A percentile compares a stretch with the other conserved stretches of the same genome.
Evolutionary conservation across 306 rosid genomes (phyloP).

Genomic region (Lathyrus sativus): DNA sequence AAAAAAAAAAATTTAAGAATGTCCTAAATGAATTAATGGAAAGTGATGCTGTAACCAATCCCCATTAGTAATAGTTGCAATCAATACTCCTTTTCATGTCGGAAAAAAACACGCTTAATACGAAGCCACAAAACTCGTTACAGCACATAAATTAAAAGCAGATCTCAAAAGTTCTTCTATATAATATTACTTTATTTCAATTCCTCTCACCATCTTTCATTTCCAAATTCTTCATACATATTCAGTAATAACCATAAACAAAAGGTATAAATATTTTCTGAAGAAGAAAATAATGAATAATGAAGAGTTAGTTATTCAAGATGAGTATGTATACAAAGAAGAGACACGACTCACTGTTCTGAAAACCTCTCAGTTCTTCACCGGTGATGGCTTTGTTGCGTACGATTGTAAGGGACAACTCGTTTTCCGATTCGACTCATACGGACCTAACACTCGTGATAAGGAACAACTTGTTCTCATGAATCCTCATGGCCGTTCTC

Average conservation of each 20-base stretch:
- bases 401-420: slow-evolving; percentile 71
- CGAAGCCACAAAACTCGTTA: not conserved
- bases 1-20: too few relatives aligned
- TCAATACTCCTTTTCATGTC: not conserved
- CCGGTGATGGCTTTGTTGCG: slow-evolving; percentile 80
- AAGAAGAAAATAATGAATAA: slow-evolving; percentile 38
- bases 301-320: slow-evolving; percentile 50
- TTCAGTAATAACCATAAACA: not conserved
- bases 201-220: not conserved
- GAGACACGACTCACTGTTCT: slow-evolving; percentile 74
- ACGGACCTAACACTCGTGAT: slow-evolving; percentile 64
- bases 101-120: not conserved
- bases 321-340: slow-evolving; percentile 50
- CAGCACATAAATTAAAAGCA: not conserved
- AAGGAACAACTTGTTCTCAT: slow-evolving; percentile 78
- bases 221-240: not conserved
- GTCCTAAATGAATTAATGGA: too few relatives aligned
- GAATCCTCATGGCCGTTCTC: slow-evolving; percentile 80
- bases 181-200: not conserved
- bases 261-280: not conserved
- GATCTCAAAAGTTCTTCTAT: not conserved
- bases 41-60: too few relatives aligned
- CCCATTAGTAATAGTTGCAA: not conserved
- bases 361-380: slow-evolving; percentile 77
- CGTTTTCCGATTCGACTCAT: slow-evolving; percentile 83